Evolutionary conservation across 208 protist species (phyloP), one percentile per base, ranked within the genome.

Genomic region (Wallacemonas collosoma): DNA sequence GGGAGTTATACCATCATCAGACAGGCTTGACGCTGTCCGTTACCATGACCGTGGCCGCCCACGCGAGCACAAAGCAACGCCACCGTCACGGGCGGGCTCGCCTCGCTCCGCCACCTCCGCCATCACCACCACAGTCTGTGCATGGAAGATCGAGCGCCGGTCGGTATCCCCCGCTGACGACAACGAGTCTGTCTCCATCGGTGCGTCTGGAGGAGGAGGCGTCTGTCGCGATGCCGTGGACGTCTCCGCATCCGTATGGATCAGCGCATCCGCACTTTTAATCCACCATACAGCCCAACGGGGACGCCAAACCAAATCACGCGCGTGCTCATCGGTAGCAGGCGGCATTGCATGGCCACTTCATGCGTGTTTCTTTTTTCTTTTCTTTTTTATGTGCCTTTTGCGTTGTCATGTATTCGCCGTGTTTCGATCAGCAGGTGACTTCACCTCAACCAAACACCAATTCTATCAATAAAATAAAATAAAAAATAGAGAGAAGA

Each of bases 1-100:
- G 76, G 76, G n/a, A 71, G 41, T 62, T 81, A 36, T 43, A 64
- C 3, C 76, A 81, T 54, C 63, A 77, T 35, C 67, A 72, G 53
- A 81, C 69, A 15, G 71, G 58, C 41, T 60, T 71, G 35, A 44
- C 72, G 17, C 64, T 81, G 38, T n/a, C 61, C 8, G 36, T 62
- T 9, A 62, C 56, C 12, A 43, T 62, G 56, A 41, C 36, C 15
- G 38, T 62, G 8, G 56, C 5, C 5, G 56, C 51, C 8, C 15
- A 56, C n/a, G 51, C 9, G 26, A 12, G 44, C n/a, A 12, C 9
- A 8, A 11, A 38, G 38, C 44, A 8, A 7, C 38, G 26, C 26
- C 11, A 45, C 45, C 45, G 12, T 1, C 26, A 26, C 26, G 26
- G 26, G 26, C 45, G 45, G n/a, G 57, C 26, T 45, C 36, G 12